Conservation (phyloP, 148 eudicot genomes). For the Gaultheria prostrata region DNA sequence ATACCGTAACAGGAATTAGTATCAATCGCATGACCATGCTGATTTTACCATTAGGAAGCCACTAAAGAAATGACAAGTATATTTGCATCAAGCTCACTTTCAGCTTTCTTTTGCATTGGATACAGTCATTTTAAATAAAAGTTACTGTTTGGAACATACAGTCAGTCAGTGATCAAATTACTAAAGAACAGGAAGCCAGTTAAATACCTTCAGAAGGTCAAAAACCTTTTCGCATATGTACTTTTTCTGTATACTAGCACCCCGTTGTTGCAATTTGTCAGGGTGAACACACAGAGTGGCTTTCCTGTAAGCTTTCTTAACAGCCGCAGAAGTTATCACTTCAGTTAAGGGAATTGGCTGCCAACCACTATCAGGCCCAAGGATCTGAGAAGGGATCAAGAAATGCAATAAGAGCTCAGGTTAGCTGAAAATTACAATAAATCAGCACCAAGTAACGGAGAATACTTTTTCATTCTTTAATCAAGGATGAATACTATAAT, state of each 20-base stretch:
- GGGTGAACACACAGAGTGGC: conserved; percentile 99
- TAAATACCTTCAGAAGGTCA: conserved; percentile 88
- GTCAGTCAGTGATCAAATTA: not conserved
- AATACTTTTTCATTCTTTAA: not conserved
- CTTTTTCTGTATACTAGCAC: conserved; percentile 89
- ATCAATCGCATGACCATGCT: not conserved
- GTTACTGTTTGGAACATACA: not conserved
- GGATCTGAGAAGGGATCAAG: conserved; percentile 54
- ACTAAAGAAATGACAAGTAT: not conserved
- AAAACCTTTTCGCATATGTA: conserved; percentile 97
- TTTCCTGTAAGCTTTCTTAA: conserved; percentile 90
- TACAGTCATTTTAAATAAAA: not conserved
- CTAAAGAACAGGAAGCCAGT: conserved; percentile 8
- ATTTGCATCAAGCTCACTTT: not conserved
- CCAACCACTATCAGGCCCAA: conserved; percentile 97
- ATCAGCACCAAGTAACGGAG: not conserved
- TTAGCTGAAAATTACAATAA: not conserved
- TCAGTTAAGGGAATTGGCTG: conserved; percentile 89
- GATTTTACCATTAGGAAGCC: not conserved
- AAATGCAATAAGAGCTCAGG: not conserved
- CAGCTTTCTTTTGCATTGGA: not conserved
- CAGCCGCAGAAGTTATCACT: conserved; percentile 88
- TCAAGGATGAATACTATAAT: not conserved
- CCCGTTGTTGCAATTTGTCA: conserved; percentile 95
- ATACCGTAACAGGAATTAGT: not conserved